Conservation (phyloP, 257 asterid genomes). For the Solanum pimpinellifolium region DNA sequence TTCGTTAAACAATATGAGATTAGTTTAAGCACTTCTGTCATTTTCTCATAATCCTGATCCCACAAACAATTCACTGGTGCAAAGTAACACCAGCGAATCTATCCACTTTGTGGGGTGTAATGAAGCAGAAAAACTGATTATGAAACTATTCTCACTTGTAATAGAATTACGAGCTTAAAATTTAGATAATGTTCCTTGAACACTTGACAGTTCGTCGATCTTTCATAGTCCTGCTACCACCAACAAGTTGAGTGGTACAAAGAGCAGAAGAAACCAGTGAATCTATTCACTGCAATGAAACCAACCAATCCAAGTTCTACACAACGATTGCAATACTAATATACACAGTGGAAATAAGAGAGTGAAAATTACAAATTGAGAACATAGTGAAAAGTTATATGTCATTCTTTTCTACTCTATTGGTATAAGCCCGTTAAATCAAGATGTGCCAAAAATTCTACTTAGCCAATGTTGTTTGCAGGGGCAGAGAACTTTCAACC, state of each 20-base stretch:
- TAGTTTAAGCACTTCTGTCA: not conserved
- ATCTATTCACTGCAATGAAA: not conserved
- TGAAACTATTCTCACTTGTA: not conserved
- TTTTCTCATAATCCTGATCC: not conserved
- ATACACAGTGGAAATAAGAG: not conserved
- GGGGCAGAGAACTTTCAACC: constrained; percentile 76
- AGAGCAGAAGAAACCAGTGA: not conserved
- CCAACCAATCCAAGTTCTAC: not conserved
- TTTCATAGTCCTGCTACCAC: not conserved
- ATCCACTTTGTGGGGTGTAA: not conserved
- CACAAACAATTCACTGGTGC: not conserved
- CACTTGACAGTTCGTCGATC: not conserved
- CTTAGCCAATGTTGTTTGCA: constrained; percentile 53
- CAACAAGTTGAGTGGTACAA: not conserved
- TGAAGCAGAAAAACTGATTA: not conserved
- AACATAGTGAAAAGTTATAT: not conserved
- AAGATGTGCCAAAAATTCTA: constrained; percentile 8
- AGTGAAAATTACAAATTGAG: not conserved
- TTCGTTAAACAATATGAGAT: not conserved
- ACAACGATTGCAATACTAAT: not conserved
- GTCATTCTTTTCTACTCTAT: not conserved
- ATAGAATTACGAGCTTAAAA: not conserved
- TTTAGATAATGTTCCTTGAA: not conserved
- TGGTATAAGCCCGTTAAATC: not conserved
- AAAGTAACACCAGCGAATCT: not conserved